Percentiles rank a stretch among this genome's conserved stretches.
phyloP scores from a whole-genome alignment of 805 yeast genomes.

The Hanseniaspora clermontiae region DNA sequence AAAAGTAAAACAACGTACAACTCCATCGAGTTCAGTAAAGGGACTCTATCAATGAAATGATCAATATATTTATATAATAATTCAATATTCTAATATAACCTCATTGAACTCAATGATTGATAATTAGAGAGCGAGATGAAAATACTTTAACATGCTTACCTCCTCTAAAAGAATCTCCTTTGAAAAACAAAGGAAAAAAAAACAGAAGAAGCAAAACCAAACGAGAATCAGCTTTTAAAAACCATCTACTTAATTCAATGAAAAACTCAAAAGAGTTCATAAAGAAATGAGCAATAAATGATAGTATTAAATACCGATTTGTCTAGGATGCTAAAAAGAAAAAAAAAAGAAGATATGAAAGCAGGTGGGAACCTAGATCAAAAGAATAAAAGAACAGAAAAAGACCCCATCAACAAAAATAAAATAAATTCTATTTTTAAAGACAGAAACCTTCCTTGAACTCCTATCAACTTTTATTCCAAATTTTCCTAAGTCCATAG shows the following conservation, averaged over 20 bases:
- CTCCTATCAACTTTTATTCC: background rate
- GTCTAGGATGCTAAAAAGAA: background rate
- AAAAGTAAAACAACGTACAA: background rate
- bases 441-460: background rate
- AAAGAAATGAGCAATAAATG: background rate
- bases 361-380: background rate
- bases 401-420: background rate
- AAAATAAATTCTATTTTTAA: background rate
- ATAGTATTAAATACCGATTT: background rate
- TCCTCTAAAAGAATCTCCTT: background rate
- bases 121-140: background rate
- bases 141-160: background rate
- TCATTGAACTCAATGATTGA: conserved; percentile 5
- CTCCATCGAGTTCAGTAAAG: background rate
- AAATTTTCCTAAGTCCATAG: background rate
- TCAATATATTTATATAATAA: background rate
- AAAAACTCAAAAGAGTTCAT: background rate
- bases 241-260: background rate
- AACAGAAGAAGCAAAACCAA: background rate
- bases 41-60: background rate
- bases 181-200: background rate
- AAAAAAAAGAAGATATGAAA: background rate
- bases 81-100: background rate
- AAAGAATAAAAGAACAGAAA: too few species aligned
- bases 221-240: background rate